These are phyloP conservation scores for Paramecium octaurelia DNA, from an alignment of 73 alveolate genomes.

Conservation along the genomic window DNA sequence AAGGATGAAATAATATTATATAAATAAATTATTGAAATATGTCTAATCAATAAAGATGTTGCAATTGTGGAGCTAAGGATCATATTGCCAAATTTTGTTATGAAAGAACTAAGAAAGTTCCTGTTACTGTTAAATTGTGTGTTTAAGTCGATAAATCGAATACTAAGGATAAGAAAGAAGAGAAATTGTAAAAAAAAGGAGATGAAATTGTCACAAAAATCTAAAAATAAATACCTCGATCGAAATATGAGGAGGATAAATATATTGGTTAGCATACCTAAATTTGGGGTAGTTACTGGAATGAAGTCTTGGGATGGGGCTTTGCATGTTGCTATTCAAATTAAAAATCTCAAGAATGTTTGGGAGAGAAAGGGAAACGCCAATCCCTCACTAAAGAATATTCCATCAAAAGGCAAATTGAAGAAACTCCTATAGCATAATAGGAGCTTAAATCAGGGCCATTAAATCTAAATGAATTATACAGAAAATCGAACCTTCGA, in stretches of 20 bases:
- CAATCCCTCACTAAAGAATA: slow-evolving; percentile 64
- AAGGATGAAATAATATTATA: not conserved
- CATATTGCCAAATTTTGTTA: slow-evolving; percentile 32
- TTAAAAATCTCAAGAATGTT: slow-evolving; percentile 55
- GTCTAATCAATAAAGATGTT: not conserved
- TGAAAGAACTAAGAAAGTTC: not conserved
- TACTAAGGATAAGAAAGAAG: not conserved
- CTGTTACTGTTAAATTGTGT: not conserved
- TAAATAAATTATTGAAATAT: not conserved
- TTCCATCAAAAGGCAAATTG: slow-evolving; percentile 16
- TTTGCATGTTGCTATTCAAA: slow-evolving; percentile 70
- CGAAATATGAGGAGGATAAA: slow-evolving; percentile 67
- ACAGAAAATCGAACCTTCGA: not conserved
- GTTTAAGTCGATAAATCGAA: not conserved
- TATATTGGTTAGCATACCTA: slow-evolving; percentile 60
- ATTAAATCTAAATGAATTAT: slow-evolving; percentile 6
- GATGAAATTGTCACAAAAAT: not conserved
- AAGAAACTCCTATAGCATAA: not conserved
- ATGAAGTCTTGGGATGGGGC: slow-evolving; percentile 76
- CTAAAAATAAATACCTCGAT: not conserved
- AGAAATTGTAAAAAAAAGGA: not conserved
- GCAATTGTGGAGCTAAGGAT: slow-evolving; percentile 24
- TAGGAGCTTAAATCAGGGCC: slow-evolving; percentile 25
- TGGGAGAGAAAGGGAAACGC: slow-evolving; percentile 68
- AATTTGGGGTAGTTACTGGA: slow-evolving; percentile 77